A percentile compares a stretch with the other conserved stretches of the same genome.
These are phyloP conservation scores for Podospora fimiseda DNA, from an alignment of 495 filamentous ascomycete species.

Conservation along the genomic window DNA sequence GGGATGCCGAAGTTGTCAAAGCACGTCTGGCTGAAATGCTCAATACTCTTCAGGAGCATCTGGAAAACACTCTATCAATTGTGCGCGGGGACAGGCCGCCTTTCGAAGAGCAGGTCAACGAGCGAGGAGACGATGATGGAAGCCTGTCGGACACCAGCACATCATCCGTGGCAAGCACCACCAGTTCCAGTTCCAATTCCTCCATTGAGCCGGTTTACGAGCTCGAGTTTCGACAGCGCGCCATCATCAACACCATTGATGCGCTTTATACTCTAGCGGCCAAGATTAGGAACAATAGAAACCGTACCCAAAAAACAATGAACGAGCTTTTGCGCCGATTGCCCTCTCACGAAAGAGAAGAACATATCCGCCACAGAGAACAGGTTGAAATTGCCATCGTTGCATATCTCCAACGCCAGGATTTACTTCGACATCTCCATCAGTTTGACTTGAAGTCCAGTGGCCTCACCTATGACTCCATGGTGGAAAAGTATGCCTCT, in stretches of 20 bases:
- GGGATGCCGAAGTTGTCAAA: conserved; percentile 11
- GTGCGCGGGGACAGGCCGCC: neutral
- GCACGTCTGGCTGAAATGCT: neutral
- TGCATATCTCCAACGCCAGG: neutral
- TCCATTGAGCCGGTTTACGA: neutral
- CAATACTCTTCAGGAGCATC: neutral
- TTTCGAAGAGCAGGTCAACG: neutral
- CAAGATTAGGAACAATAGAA: conserved; percentile 1
- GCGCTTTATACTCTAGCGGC: conserved; percentile 4
- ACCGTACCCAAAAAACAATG: neutral
- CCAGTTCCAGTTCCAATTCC: neutral
- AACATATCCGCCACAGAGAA: conserved; percentile 6
- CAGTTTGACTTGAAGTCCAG: too few species aligned
- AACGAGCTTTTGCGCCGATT: neutral
- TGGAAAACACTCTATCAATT: neutral
- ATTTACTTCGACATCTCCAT: neutral
- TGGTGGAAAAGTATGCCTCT: conserved; percentile 3
- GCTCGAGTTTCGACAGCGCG: conserved; percentile 5
- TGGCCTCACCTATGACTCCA: neutral
- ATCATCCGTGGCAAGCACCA: neutral
- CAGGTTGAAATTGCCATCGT: neutral
- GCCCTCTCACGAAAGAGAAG: neutral
- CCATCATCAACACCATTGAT: neutral
- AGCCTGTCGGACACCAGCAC: neutral
- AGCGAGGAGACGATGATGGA: neutral